Evolutionary conservation across 441 rosid species (phyloP).

Genomic region (Arabidopsis lyrata): DNA sequence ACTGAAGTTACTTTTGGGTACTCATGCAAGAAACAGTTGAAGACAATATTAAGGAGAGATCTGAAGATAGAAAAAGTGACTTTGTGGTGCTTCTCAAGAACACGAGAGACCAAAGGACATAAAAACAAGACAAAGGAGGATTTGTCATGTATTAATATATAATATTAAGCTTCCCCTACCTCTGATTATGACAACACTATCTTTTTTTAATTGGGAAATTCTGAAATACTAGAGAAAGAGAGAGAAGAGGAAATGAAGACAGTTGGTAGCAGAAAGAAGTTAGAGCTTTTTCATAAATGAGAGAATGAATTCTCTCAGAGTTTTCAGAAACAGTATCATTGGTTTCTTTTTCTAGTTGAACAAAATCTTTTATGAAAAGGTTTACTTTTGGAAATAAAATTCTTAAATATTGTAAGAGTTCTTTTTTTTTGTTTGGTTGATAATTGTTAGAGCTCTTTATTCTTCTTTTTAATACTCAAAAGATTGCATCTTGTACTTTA

Average conservation of each 20-base stretch:
- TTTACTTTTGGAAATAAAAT: too few relatives aligned
- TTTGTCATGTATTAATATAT: constrained; percentile 47
- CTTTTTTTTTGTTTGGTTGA: too few relatives aligned
- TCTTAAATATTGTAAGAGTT: too few relatives aligned
- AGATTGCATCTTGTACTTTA: constrained; percentile 13
- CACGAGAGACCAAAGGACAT: constrained; percentile 50
- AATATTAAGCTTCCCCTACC: constrained; percentile 10
- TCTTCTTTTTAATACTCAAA: constrained; percentile 12
- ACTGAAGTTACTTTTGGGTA: constrained; percentile 23
- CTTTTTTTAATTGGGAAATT: constrained; percentile 20
- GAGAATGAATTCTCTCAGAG: constrained; percentile 30
- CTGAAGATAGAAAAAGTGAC: constrained; percentile 46
- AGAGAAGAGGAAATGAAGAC: constrained; percentile 29
- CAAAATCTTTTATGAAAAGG: too few relatives aligned
- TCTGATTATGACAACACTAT: constrained; percentile 32
- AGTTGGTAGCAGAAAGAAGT: constrained; percentile 41
- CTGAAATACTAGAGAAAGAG: constrained; percentile 1
- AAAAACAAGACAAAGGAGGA: constrained; percentile 52
- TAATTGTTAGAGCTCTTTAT: not conserved
- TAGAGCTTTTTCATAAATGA: constrained; percentile 54
- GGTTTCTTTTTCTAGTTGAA: constrained; percentile 23
- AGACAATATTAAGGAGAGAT: constrained; percentile 40
- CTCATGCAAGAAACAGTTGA: constrained; percentile 41
- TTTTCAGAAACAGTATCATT: constrained; percentile 36
- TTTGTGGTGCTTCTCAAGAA: constrained; percentile 49